Percentiles rank a stretch among this genome's conserved stretches.
Conservation (phyloP, 805 yeast species). For the Teunomyces gatunensis region DNA sequence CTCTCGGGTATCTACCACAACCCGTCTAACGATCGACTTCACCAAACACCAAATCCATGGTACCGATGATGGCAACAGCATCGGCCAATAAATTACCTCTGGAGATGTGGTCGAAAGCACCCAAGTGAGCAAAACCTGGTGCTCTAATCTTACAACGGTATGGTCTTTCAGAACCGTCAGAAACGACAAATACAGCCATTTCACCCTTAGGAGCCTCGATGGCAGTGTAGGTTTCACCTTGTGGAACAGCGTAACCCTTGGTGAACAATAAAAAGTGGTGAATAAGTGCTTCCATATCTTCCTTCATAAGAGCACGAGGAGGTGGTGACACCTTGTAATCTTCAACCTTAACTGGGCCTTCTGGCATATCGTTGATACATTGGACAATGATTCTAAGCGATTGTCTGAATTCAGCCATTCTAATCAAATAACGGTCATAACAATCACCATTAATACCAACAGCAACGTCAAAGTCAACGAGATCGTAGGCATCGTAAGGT, state of each 20-base stretch:
- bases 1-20: slow-evolving; percentile 4
- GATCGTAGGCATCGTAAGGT: slow-evolving; percentile 87
- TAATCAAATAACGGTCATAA: slow-evolving; percentile 81
- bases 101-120: slow-evolving; percentile 82
- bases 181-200: slow-evolving; percentile 86
- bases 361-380: slow-evolving; percentile 88
- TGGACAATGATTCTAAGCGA: slow-evolving; percentile 85
- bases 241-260: slow-evolving; percentile 85
- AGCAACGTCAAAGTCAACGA: slow-evolving; percentile 82
- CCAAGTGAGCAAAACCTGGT: slow-evolving; percentile 91
- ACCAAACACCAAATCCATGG: slow-evolving; percentile 93
- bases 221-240: slow-evolving; percentile 87
- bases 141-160: slow-evolving; percentile 91
- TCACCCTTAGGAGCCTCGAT: slow-evolving; percentile 96
- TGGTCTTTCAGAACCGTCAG: slow-evolving; percentile 88
- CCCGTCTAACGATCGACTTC: slow-evolving; percentile 77
- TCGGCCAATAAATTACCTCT: slow-evolving; percentile 88
- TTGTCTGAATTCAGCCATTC: slow-evolving; percentile 93
- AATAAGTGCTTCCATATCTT: slow-evolving; percentile 88
- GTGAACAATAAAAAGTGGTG: slow-evolving; percentile 87
- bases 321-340: slow-evolving; percentile 86
- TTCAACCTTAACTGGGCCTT: slow-evolving; percentile 88
- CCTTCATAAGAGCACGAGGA: slow-evolving; percentile 78
- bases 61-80: slow-evolving; percentile 91
- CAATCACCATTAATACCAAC: slow-evolving; percentile 89